Percentiles rank a stretch among this genome's conserved stretches.
phyloP scores from a whole-genome alignment of 1,284 basidiomycete genomes.

The Paramarasmius palmivorus region DNA sequence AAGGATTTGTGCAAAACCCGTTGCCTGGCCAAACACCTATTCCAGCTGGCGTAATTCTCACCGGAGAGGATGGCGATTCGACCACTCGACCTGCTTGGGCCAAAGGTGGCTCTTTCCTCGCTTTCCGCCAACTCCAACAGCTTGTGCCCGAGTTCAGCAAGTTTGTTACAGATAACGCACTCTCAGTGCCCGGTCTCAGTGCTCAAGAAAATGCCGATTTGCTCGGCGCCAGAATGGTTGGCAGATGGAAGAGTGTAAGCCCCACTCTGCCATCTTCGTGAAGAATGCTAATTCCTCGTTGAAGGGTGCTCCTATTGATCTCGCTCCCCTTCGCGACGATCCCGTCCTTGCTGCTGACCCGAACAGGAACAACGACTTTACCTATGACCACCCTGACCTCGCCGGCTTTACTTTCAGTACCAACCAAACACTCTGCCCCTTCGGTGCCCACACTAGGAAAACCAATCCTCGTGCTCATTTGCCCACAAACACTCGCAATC shows the following conservation, averaged over 20 bases:
- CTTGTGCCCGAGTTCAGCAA: slow-evolving; percentile 30
- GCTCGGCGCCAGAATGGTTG: slow-evolving; percentile 30
- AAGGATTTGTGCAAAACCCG: slow-evolving; percentile 27
- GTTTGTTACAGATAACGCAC: slow-evolving; percentile 24
- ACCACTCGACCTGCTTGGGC: slow-evolving; percentile 24
- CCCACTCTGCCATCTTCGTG: background rate
- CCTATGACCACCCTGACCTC: slow-evolving; percentile 22
- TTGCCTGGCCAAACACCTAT: slow-evolving; percentile 33
- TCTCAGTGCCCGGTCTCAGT: slow-evolving; percentile 16
- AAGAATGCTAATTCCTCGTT: background rate
- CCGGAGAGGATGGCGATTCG: slow-evolving; percentile 29
- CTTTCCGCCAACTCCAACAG: slow-evolving; percentile 31
- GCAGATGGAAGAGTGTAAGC: slow-evolving; percentile 32
- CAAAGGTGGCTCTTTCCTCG: slow-evolving; percentile 30
- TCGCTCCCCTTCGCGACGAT: slow-evolving; percentile 33
- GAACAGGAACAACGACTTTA: slow-evolving; percentile 37
- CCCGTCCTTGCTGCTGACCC: slow-evolving; percentile 32
- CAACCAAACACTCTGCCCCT: slow-evolving; percentile 32
- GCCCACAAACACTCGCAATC: slow-evolving; percentile 16
- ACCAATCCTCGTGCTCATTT: slow-evolving; percentile 24
- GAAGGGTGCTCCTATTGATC: slow-evolving; percentile 35
- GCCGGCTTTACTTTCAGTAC: slow-evolving; percentile 4
- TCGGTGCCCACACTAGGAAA: slow-evolving; percentile 33
- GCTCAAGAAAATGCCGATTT: slow-evolving; percentile 22
- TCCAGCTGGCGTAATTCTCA: slow-evolving; percentile 34